phyloP scores from a whole-genome alignment of 2,329 filamentous ascomycete genomes.

The Ascochyta viciae-villosae region DNA sequence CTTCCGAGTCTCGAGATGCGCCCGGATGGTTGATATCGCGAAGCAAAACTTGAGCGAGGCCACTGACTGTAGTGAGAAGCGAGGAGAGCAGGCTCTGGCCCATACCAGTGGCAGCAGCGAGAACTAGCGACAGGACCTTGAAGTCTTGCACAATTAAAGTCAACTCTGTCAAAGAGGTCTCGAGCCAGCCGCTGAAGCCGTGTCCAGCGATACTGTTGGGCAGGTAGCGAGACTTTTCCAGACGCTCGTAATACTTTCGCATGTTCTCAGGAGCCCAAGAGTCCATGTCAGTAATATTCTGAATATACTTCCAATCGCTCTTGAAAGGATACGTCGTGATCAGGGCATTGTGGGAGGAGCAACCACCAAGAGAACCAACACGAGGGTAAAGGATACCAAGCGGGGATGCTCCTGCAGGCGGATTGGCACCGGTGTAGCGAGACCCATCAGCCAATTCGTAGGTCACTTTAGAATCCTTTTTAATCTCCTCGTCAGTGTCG shows the following conservation, averaged over 20 bases:
- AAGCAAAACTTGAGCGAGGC: conserved; percentile 55
- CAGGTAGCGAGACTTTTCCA: conserved; percentile 63
- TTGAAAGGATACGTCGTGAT: conserved; percentile 64
- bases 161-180: conserved; percentile 58
- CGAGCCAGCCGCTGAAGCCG: conserved; percentile 64
- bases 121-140: conserved; percentile 60
- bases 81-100: conserved; percentile 48
- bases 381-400: conserved; percentile 65
- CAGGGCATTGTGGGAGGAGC: conserved; percentile 66
- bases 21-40: conserved; percentile 60
- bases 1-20: conserved; percentile 53
- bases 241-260: conserved; percentile 61
- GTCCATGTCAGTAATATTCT: conserved; percentile 63
- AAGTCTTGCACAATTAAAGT: conserved; percentile 59
- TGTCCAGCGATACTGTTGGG: conserved; percentile 56
- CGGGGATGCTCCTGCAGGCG: conserved; percentile 58
- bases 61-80: conserved; percentile 51
- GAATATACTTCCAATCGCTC: conserved; percentile 66
- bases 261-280: conserved; percentile 67
- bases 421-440: conserved; percentile 60
- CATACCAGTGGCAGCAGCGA: conserved; percentile 59
- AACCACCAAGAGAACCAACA: conserved; percentile 62
- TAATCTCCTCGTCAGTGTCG: conserved; percentile 57
- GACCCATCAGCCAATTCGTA: conserved; percentile 42
- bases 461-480: conserved; percentile 63